These are phyloP conservation scores for Wickerhamomyces bovis DNA, from an alignment of 805 yeast species.

Conservation along the genomic window DNA sequence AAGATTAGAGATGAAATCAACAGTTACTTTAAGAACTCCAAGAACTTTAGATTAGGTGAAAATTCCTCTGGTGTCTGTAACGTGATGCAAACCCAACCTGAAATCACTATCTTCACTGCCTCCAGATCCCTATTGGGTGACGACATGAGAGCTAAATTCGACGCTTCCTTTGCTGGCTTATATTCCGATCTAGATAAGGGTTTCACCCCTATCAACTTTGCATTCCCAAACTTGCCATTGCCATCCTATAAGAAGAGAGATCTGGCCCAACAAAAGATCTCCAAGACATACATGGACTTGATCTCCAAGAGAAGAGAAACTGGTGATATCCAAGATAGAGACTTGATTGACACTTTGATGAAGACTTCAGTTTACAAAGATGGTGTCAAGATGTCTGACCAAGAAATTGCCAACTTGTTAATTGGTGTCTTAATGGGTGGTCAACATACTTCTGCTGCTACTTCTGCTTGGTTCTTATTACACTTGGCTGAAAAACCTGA, in stretches of 20 bases:
- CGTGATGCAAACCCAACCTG: conserved; percentile 85
- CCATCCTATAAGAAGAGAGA: conserved; percentile 84
- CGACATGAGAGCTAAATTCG: conserved; percentile 80
- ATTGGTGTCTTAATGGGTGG: conserved; percentile 99
- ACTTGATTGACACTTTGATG: conserved; percentile 84
- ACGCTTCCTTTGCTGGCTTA: conserved; percentile 75
- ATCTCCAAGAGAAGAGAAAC: conserved; percentile 67
- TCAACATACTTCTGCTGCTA: conserved; percentile 95
- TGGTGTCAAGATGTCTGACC: conserved; percentile 90
- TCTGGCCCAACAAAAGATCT: conserved; percentile 75
- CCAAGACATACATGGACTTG: conserved; percentile 73
- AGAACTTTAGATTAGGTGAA: conserved; percentile 38
- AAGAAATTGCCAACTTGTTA: conserved; percentile 86
- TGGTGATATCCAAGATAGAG: conserved; percentile 79
- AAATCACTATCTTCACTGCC: conserved; percentile 94
- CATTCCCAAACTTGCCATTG: conserved; percentile 88
- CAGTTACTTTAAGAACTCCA: conserved; percentile 53
- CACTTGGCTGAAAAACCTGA: conserved; percentile 87
- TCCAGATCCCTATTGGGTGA: conserved; percentile 87
- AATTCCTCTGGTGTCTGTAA: conserved; percentile 45
- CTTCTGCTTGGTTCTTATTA: conserved; percentile 90
- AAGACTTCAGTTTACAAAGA: conserved; percentile 81
- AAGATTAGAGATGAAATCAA: conserved; percentile 72
- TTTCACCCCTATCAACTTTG: conserved; percentile 92
- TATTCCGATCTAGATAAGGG: conserved; percentile 94